Evolutionary conservation across 192 early-diverging fungal species (phyloP).

Genomic region (Coemansia sp.): DNA sequence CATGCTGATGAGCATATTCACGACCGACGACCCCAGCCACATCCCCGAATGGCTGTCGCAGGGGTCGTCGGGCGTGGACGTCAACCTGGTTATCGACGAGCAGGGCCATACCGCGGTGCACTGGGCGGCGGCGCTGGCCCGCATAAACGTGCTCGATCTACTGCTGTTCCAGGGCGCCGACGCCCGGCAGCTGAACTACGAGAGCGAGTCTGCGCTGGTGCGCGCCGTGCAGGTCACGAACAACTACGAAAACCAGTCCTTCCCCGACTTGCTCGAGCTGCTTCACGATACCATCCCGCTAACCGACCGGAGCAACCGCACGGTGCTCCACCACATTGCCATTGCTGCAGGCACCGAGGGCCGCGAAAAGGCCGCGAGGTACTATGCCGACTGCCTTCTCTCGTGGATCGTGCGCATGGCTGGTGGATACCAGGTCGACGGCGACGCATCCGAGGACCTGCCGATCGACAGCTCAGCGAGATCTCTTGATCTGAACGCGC

Average conservation of each 20-base stretch:
- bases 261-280: slow-evolving; percentile 67
- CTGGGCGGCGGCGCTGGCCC: slow-evolving; percentile 90
- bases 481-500: background rate
- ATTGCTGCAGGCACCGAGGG: slow-evolving; percentile 66
- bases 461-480: background rate
- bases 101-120: slow-evolving; percentile 93
- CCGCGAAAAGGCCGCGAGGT: slow-evolving; percentile 68
- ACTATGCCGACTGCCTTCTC: slow-evolving; percentile 88
- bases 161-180: slow-evolving; percentile 77
- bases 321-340: slow-evolving; percentile 89
- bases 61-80: slow-evolving; percentile 56
- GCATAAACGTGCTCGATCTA: slow-evolving; percentile 69
- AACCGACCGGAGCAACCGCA: slow-evolving; percentile 76
- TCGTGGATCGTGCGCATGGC: slow-evolving; percentile 59
- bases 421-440: slow-evolving; percentile 48
- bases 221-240: slow-evolving; percentile 84
- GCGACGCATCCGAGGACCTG: slow-evolving; percentile 2
- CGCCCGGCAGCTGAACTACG: slow-evolving; percentile 65
- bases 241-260: slow-evolving; percentile 79
- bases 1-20: slow-evolving; percentile 81
- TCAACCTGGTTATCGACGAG: slow-evolving; percentile 87
- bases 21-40: slow-evolving; percentile 67
- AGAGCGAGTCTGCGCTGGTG: slow-evolving; percentile 85
- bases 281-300: slow-evolving; percentile 72
- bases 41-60: slow-evolving; percentile 55